phyloP scores from a whole-genome alignment of 345 rosid genomes.

The Camelina laxa region DNA sequence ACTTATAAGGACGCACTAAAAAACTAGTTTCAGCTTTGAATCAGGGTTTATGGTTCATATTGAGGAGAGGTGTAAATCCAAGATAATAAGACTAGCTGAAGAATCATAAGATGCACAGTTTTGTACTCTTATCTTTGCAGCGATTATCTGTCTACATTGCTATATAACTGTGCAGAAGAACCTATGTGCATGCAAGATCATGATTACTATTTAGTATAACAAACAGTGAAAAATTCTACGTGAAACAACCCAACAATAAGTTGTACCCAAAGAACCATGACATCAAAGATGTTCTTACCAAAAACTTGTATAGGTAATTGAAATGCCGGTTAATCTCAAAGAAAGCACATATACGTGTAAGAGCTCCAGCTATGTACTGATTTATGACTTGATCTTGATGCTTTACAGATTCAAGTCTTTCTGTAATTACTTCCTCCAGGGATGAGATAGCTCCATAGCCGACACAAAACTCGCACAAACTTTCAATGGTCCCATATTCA shows the following conservation, averaged over 20 bases:
- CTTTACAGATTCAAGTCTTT: slow-evolving; percentile 63
- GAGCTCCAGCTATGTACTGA: slow-evolving; percentile 70
- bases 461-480: slow-evolving; percentile 75
- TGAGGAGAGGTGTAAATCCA: slow-evolving; percentile 17
- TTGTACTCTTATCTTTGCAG: slow-evolving; percentile 2
- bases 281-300: slow-evolving; percentile 53
- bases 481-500: slow-evolving; percentile 93
- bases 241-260: slow-evolving; percentile 67
- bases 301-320: slow-evolving; percentile 85
- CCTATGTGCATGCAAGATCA: slow-evolving; percentile 23
- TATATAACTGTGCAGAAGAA: slow-evolving; percentile 6
- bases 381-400: slow-evolving; percentile 62
- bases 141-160: slow-evolving; percentile 4
- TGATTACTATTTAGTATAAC: slow-evolving; percentile 10
- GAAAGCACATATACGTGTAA: slow-evolving; percentile 81
- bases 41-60: slow-evolving; percentile 23
- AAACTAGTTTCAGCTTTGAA: slow-evolving; percentile 20
- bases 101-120: slow-evolving; percentile 9
- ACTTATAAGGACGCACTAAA: slow-evolving; percentile 10
- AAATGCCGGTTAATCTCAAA: slow-evolving; percentile 86
- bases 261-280: slow-evolving; percentile 38
- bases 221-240: slow-evolving; percentile 41
- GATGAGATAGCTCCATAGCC: slow-evolving; percentile 84
- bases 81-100: slow-evolving; percentile 21
- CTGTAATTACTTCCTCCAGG: slow-evolving; percentile 79